Percentiles rank a stretch among this genome's conserved stretches.
Conservation (phyloP, 2,329 filamentous ascomycete genomes). For the Cadophora gregata region DNA sequence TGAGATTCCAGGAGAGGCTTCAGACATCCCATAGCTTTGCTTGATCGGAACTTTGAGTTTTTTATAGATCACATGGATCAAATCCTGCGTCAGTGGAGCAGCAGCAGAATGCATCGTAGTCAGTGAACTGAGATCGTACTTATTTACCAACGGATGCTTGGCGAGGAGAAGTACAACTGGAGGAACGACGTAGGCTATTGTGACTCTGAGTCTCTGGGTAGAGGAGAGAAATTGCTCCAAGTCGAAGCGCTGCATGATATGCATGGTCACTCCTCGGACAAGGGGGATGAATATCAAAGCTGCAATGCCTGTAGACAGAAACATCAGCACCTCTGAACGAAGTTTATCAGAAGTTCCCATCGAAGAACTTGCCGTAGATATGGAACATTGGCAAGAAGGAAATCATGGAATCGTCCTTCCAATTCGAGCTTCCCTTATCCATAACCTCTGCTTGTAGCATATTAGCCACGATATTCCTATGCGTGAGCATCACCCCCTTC, state of each 20-base stretch:
- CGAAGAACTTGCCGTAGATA: constrained; percentile 51
- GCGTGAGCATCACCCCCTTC: constrained; percentile 87
- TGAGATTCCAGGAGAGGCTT: constrained; percentile 81
- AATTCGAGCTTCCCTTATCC: constrained; percentile 51
- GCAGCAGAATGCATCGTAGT: constrained; percentile 85
- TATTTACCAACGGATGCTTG: constrained; percentile 76
- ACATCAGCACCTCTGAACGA: background rate
- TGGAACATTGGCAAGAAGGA: constrained; percentile 88
- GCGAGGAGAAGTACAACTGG: constrained; percentile 79
- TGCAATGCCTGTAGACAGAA: constrained; percentile 53
- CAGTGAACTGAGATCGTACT: constrained; percentile 80
- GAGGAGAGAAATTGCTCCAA: constrained; percentile 76
- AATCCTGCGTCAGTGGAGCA: constrained; percentile 78
- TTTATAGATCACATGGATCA: constrained; percentile 74
- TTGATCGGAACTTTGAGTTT: constrained; percentile 79
- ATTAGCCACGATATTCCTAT: constrained; percentile 82
- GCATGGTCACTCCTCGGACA: constrained; percentile 65
- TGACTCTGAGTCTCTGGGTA: constrained; percentile 75
- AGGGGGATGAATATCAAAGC: constrained; percentile 71
- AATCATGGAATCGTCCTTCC: constrained; percentile 51
- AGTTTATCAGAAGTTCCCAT: background rate
- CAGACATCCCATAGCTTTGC: constrained; percentile 87
- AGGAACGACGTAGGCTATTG: constrained; percentile 79
- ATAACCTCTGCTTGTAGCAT: constrained; percentile 56
- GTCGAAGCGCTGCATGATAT: constrained; percentile 80